Base-by-base conservation (phyloP, 768 basidiomycete species). In the Amyloporia xantha region DNA sequence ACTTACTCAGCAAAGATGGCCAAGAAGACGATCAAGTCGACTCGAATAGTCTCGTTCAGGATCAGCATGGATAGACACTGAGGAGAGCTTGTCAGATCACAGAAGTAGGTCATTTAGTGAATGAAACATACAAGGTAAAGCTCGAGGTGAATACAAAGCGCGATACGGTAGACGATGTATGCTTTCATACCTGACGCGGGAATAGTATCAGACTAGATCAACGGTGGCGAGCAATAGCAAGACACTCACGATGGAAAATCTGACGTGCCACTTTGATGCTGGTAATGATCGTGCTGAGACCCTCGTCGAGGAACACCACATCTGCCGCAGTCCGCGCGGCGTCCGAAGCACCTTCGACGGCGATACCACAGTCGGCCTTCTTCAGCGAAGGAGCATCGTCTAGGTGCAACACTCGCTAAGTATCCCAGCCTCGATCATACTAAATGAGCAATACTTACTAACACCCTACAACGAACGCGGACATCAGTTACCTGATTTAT, bases 281-380 rank as follows among this genome's bases (percentile, higher is more conserved):
- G 6, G 71, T 72, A 52, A 76, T 72, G 49, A 67, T 68, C 9
- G 67, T 64, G 26, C 54, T 61, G 5, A 75, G 61, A 47, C 74
- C 74, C 44, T 73, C 71, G 52, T 73, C 73, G n/a, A 73, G 58
- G 62, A 75, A 74, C 15, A 75, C 74, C 49, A 75, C 71, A 52
- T 73, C 71, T 35, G 64, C 71, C 38, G 70, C 69, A 11, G 58
- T 60, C 21, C 67, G 68, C 13, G 71, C 71, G 26, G 71, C 70
- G 45, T 72, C 70, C 25, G 66, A 66, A 4, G 70, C 71, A 36
- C 71, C 71, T 47, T 72, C 65, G 17, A 72, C 71, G 28, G 70
- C 70, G 48, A 71, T 71, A 54, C 68, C 68, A 46, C 64, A 67
- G 45, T 66, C 61, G 30, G 66, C 59, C 49, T 61, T 59, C 53